A percentile compares a stretch with the other conserved stretches of the same genome.
These are phyloP conservation scores for Actinidia chinensis DNA, from an alignment of 179 eudicot species.

Conservation along the genomic window DNA sequence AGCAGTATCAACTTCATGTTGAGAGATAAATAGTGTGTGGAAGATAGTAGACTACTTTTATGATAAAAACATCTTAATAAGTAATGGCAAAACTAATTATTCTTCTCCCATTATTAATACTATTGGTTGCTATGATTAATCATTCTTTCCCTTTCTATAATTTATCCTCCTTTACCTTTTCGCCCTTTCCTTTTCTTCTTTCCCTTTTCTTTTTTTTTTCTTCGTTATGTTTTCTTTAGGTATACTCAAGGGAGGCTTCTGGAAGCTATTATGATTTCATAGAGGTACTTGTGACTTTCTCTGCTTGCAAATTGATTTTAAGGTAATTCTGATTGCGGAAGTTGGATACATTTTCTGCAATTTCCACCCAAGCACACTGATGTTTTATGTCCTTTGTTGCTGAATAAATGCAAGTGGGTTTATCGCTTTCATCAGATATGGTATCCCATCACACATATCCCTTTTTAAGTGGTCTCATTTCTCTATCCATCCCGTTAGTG, in stretches of 20 bases:
- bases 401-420: slow-evolving; percentile 68
- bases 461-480: slow-evolving; percentile 50
- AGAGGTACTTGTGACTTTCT: slow-evolving; percentile 55
- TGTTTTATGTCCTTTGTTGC: slow-evolving; percentile 19
- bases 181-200: too few relatives aligned
- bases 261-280: slow-evolving; percentile 55
- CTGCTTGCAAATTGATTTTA: slow-evolving; percentile 61
- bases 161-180: too few relatives aligned
- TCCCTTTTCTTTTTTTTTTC: too few relatives aligned
- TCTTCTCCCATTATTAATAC: neutral
- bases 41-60: slow-evolving; percentile 54
- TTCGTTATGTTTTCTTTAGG: slow-evolving; percentile 41
- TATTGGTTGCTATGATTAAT: too few relatives aligned
- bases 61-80: slow-evolving; percentile 61
- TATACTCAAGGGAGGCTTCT: slow-evolving; percentile 62
- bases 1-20: slow-evolving; percentile 56
- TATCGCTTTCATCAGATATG: slow-evolving; percentile 69
- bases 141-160: too few relatives aligned
- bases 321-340: slow-evolving; percentile 35
- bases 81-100: slow-evolving; percentile 32
- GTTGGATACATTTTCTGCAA: neutral
- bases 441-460: slow-evolving; percentile 53
- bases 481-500: neutral
- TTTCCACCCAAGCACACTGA: slow-evolving; percentile 8
- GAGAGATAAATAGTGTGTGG: slow-evolving; percentile 52